These are phyloP conservation scores for Xylaria sp. DNA, from an alignment of 2,329 filamentous ascomycete species.

Conservation along the genomic window DNA sequence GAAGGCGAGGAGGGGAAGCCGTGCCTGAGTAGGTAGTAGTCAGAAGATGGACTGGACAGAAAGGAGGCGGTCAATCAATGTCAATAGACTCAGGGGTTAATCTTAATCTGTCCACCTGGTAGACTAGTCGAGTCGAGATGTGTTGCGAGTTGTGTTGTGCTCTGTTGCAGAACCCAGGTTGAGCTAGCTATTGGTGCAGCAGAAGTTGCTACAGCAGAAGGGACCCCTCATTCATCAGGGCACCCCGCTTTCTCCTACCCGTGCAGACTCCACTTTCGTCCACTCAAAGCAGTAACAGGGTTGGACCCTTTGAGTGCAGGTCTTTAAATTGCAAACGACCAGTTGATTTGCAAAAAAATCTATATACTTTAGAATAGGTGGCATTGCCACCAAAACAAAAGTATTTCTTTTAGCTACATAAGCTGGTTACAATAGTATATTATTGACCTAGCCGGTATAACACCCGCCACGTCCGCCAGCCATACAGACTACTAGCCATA, in stretches of 20 bases:
- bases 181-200: background rate
- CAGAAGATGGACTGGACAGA: background rate
- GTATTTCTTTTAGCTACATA: too few relatives aligned
- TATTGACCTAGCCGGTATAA: too few relatives aligned
- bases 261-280: too few relatives aligned
- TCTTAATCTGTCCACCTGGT: background rate
- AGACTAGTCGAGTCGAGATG: background rate
- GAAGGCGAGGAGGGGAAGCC: background rate
- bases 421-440: too few relatives aligned
- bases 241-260: constrained; percentile 22
- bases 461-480: too few relatives aligned
- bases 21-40: background rate
- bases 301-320: too few relatives aligned
- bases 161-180: background rate
- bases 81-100: constrained; percentile 27
- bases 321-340: too few relatives aligned
- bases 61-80: constrained; percentile 32
- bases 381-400: too few relatives aligned
- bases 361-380: too few relatives aligned
- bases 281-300: too few relatives aligned
- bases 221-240: constrained; percentile 19
- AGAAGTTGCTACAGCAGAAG: constrained; percentile 3
- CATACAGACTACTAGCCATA: too few relatives aligned
- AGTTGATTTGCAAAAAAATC: too few relatives aligned
- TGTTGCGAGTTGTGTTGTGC: constrained; percentile 6